Conservation (phyloP, 768 basidiomycete genomes). For the Collybia mongolica region DNA sequence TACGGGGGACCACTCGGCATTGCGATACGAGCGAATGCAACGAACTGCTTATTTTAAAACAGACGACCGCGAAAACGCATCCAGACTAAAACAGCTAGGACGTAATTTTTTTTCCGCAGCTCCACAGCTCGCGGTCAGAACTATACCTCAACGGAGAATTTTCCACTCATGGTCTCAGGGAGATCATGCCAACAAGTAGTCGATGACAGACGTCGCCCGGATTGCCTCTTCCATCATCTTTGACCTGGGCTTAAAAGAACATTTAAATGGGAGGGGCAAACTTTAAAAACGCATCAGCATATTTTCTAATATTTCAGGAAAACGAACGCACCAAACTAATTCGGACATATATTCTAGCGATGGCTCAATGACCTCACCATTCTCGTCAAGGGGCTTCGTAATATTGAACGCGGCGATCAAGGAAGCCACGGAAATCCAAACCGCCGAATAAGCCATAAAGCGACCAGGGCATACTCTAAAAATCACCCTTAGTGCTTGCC, state of each 20-base stretch:
- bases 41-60: too few relatives aligned
- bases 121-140: too few relatives aligned
- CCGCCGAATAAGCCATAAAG: neutral
- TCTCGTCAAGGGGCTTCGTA: constrained; percentile 1
- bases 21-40: too few relatives aligned
- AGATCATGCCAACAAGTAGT: too few relatives aligned
- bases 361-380: neutral
- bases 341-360: neutral
- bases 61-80: too few relatives aligned
- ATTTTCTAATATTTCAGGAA: neutral
- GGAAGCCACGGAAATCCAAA: neutral
- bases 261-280: constrained; percentile 9
- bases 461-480: constrained; percentile 1
- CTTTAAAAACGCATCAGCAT: neutral
- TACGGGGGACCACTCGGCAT: too few relatives aligned
- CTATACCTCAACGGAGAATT: too few relatives aligned
- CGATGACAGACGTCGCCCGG: neutral
- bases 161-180: too few relatives aligned
- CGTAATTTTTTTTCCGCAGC: too few relatives aligned
- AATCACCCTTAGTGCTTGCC: neutral
- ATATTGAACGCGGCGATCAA: constrained; percentile 1
- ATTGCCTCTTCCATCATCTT: neutral
- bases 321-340: neutral
- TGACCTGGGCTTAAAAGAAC: constrained; percentile 10
- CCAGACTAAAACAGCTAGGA: too few relatives aligned